Evolutionary conservation across 176 grass and related monocot genomes (phyloP), one percentile per base, ranked within the genome.

Genomic region (Alloteropsis semialata): DNA sequence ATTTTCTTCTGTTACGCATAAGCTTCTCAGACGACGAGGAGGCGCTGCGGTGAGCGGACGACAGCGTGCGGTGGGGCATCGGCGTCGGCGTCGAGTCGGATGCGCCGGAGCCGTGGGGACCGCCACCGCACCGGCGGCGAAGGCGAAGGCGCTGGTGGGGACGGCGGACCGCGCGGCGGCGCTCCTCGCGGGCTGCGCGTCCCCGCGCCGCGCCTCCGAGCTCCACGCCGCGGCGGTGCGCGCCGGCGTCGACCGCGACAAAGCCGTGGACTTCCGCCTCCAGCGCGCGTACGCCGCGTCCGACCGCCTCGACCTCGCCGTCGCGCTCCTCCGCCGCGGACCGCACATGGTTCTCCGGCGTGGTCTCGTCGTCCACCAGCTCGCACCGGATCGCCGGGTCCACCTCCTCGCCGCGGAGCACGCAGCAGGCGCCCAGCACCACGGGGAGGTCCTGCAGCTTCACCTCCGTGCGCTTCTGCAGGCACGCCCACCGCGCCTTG

Each of bases 361-460:
- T 78, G 68, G 87, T 94, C 44, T 88, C 90, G 85, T 98, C 95
- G 80, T 95, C 95, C 11, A 93, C 39, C 54, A 98, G 83, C 0
- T 91, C 86, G 69, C 37, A 95, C 5, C 41, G 81, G 59, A 87
- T 75, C 44, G 83, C 88, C 24, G 86, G 90, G 16, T 93, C 87
- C 59, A 95, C 74, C 84, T 82, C 88, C 90, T 95, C 96, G 8
- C 90, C 67, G 21, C 78, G 81, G 4, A 98, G 85, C 70, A 98
- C 96, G 59, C 92, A 98, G 89, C 96, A 98, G 62, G 96, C 92
- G 37, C 92, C 96, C 1, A 98, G 88, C 57, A 98, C 96, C 0
- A 93, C 96, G 57, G 96, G 96, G 59, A 98, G 84, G 84, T 98
- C 96, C 88, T 93, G 92, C 65, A 98, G 85, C 84, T 98, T 98